phyloP scores from a whole-genome alignment of 2,329 filamentous ascomycete genomes.

The Paecilomyces variotii region DNA sequence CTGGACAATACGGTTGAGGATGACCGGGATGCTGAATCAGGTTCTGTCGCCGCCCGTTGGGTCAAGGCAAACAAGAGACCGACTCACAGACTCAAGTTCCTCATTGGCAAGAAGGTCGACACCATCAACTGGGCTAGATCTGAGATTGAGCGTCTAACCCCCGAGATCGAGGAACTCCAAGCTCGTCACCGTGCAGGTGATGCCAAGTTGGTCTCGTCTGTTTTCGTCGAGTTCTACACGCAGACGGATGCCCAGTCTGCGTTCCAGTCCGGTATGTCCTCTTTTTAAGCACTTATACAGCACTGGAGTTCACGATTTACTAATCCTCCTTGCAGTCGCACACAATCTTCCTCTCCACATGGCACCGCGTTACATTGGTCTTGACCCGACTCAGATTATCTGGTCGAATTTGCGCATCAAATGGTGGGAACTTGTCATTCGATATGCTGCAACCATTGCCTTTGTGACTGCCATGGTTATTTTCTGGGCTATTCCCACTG shows the following conservation, averaged over 20 bases:
- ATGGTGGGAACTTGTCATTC: conserved; percentile 77
- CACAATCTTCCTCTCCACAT: conserved; percentile 85
- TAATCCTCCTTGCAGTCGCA: conserved; percentile 43
- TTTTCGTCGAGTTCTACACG: conserved; percentile 83
- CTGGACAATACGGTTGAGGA: conserved; percentile 39
- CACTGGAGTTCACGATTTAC: no score
- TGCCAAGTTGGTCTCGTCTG: conserved; percentile 60
- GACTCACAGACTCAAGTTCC: conserved; percentile 61
- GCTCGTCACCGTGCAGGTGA: conserved; percentile 58
- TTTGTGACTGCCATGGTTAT: conserved; percentile 72
- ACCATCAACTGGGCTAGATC: conserved; percentile 83
- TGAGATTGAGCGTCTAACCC: conserved; percentile 67
- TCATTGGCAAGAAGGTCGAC: conserved; percentile 84
- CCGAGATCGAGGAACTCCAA: conserved; percentile 62
- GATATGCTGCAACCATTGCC: conserved; percentile 59
- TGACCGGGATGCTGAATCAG: conserved; percentile 57
- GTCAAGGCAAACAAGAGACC: conserved; percentile 66
- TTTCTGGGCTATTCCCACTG: conserved; percentile 76
- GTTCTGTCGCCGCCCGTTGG: conserved; percentile 65
- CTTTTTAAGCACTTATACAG: not conserved
- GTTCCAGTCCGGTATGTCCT: conserved; percentile 55
- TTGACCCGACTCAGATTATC: conserved; percentile 72
- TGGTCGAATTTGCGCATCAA: conserved; percentile 78
- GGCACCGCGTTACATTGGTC: conserved; percentile 74
- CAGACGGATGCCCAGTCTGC: conserved; percentile 80